Evolutionary conservation across 176 grass and related monocot genomes (phyloP).

Genomic region (Zea mays): DNA sequence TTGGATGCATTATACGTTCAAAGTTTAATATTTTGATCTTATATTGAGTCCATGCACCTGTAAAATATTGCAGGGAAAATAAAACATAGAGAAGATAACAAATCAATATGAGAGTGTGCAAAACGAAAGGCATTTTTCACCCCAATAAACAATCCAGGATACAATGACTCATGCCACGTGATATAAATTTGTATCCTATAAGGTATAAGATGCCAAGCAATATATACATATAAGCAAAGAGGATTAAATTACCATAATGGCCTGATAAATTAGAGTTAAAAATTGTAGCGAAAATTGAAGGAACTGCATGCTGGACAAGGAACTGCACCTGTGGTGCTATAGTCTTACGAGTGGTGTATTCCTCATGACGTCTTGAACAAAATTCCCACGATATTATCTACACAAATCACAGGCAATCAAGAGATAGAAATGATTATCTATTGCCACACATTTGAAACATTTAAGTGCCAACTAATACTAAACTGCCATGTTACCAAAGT

Average conservation of each 20-base stretch:
- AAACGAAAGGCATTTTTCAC: neutral
- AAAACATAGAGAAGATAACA: neutral
- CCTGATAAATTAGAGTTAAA: neutral
- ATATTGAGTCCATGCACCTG: neutral
- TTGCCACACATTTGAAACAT: slow-evolving; percentile 47
- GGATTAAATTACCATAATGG: neutral
- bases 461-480: slow-evolving; percentile 35
- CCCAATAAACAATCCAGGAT: too few relatives aligned
- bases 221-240: neutral
- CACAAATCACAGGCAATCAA: slow-evolving; percentile 31
- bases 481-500: neutral
- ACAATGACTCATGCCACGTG: neutral
- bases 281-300: neutral
- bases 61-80: slow-evolving; percentile 5
- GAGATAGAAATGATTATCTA: slow-evolving; percentile 40
- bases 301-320: neutral
- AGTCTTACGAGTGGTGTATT: slow-evolving; percentile 81
- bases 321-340: slow-evolving; percentile 74
- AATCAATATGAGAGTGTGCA: neutral
- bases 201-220: neutral
- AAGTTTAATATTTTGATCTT: slow-evolving; percentile 5
- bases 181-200: neutral
- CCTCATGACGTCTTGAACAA: slow-evolving; percentile 78
- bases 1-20: neutral
- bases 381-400: slow-evolving; percentile 98